These are phyloP conservation scores for Fusarium sp. DNA, from an alignment of 2,329 filamentous ascomycete species.

Conservation along the genomic window DNA sequence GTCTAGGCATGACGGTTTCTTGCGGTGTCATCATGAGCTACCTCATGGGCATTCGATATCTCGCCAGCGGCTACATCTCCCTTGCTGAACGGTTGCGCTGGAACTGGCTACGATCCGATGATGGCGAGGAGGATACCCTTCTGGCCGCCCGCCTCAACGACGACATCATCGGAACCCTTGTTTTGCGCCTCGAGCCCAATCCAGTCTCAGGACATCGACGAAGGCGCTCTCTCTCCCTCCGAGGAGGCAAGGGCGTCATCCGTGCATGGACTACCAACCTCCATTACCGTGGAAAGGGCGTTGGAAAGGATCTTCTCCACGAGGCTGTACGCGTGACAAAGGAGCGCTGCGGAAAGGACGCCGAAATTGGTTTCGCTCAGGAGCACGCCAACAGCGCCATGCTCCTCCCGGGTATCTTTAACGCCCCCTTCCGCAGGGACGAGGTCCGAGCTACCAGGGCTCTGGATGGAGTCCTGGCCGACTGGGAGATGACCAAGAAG, in stretches of 20 bases:
- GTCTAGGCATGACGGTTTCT: conserved; percentile 70
- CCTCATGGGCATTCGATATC: conserved; percentile 73
- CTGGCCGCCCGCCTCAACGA: conserved; percentile 78
- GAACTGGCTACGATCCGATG: conserved; percentile 69
- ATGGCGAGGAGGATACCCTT: conserved; percentile 68
- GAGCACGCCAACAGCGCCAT: conserved; percentile 83
- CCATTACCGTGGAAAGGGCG: conserved; percentile 78
- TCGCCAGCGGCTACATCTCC: conserved; percentile 74
- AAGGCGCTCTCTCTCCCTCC: conserved; percentile 57
- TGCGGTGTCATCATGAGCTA: conserved; percentile 75
- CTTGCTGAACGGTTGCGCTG: conserved; percentile 74
- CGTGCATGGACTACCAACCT: conserved; percentile 86
- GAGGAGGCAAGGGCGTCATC: conserved; percentile 79
- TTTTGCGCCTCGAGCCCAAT: conserved; percentile 75
- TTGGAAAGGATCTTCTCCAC: conserved; percentile 81
- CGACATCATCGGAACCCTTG: conserved; percentile 79
- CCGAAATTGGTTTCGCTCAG: conserved; percentile 79
- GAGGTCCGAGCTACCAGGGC: conserved; percentile 72
- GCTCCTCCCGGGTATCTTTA: conserved; percentile 75
- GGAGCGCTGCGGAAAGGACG: conserved; percentile 78
- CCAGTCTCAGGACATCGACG: conserved; percentile 51
- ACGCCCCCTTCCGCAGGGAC: conserved; percentile 70
- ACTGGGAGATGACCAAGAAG: conserved; percentile 64
- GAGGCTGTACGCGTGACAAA: conserved; percentile 79
- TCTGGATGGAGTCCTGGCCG: conserved; percentile 66